A percentile compares a stretch with the other conserved stretches of the same genome.
Conservation (phyloP, 2,329 filamentous ascomycete genomes). For the Epichloe typhina region DNA sequence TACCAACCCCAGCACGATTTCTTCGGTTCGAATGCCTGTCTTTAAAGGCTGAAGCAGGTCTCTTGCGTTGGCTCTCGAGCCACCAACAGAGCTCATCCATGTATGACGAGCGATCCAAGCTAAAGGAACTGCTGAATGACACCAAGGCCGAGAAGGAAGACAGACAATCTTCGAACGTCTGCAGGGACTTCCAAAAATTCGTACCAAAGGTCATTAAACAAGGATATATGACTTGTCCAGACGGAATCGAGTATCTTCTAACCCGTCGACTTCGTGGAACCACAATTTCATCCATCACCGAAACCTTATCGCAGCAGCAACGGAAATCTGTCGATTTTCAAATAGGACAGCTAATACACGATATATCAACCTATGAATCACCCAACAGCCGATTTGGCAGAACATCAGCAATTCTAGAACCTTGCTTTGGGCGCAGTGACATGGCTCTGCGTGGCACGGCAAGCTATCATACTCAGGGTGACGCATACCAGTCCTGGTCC, state of each 20-base stretch:
- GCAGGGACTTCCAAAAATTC: constrained; percentile 8
- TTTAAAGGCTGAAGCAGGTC: constrained; percentile 30
- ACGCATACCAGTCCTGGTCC: constrained; percentile 32
- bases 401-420: constrained; percentile 13
- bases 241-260: constrained; percentile 29
- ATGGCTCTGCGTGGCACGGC: background rate
- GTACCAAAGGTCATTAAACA: constrained; percentile 29
- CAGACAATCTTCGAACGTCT: too few species aligned
- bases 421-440: background rate
- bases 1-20: constrained; percentile 22
- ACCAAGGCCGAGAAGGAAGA: background rate
- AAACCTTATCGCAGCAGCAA: constrained; percentile 21
- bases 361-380: constrained; percentile 29
- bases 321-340: constrained; percentile 30
- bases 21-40: constrained; percentile 34
- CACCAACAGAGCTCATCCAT: background rate
- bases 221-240: constrained; percentile 15
- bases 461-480: background rate
- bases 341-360: constrained; percentile 30
- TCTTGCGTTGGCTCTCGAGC: constrained; percentile 29
- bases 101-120: constrained; percentile 3
- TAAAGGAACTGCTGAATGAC: background rate
- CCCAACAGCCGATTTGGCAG: constrained; percentile 35
- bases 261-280: constrained; percentile 24
- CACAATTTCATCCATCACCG: constrained; percentile 22